Evolutionary conservation across 495 filamentous ascomycete species (phyloP).

Genomic region (Umbilicaria muhlenbergii): DNA sequence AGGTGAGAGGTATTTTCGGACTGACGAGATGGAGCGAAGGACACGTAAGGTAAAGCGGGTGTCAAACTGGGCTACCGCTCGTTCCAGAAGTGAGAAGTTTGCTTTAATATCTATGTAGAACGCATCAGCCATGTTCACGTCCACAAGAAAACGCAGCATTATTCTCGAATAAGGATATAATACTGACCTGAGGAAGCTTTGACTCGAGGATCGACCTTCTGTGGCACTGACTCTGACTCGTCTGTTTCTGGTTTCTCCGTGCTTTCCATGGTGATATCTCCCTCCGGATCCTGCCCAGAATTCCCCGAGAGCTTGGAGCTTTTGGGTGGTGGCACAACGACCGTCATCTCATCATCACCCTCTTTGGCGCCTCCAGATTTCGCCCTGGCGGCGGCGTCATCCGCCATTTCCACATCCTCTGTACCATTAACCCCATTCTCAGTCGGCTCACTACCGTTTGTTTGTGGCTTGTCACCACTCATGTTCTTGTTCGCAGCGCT

Average conservation of each 20-base stretch:
- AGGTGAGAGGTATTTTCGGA: conserved; percentile 76
- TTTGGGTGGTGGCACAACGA: conserved; percentile 70
- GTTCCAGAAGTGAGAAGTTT: conserved; percentile 82
- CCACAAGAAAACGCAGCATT: not conserved
- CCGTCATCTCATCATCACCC: conserved; percentile 72
- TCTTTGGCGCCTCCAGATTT: conserved; percentile 51
- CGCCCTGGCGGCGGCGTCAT: conserved; percentile 45
- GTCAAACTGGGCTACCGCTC: conserved; percentile 87
- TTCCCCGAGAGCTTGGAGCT: conserved; percentile 47
- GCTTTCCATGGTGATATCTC: conserved; percentile 61
- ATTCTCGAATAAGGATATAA: conserved; percentile 2
- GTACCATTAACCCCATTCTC: conserved; percentile 62
- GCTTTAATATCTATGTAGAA: conserved; percentile 63
- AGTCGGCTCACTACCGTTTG: conserved; percentile 53
- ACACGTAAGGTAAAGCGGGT: conserved; percentile 86
- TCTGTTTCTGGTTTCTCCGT: conserved; percentile 37
- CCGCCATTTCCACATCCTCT: conserved; percentile 72
- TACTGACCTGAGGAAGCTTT: conserved; percentile 49
- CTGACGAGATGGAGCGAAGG: conserved; percentile 83
- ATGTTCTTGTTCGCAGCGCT: conserved; percentile 25
- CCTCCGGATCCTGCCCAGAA: conserved; percentile 44
- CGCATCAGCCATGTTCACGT: conserved; percentile 12
- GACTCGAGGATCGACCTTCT: conserved; percentile 32
- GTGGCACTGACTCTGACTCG: conserved; percentile 31
- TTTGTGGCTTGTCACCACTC: conserved; percentile 54